These are phyloP conservation scores for Camellia sinensis DNA, from an alignment of 148 eudicot species.

Conservation along the genomic window DNA sequence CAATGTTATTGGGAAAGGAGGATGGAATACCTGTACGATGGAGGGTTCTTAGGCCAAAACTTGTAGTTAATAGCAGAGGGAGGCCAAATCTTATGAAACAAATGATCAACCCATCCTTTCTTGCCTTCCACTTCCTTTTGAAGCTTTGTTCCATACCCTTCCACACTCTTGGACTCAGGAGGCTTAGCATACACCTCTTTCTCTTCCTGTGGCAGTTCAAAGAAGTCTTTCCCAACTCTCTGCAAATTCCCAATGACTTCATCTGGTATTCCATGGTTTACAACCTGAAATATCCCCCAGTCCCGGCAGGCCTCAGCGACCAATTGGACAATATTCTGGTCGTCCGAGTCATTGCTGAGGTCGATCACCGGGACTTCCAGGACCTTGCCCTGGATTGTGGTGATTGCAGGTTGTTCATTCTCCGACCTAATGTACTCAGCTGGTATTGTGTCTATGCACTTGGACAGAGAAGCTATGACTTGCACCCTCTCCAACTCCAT, in stretches of 20 bases:
- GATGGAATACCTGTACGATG: constrained; percentile 28
- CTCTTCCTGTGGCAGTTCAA: constrained; percentile 54
- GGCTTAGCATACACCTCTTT: constrained; percentile 37
- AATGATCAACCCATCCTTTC: constrained; percentile 56
- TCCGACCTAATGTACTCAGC: constrained; percentile 52
- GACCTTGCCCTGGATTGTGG: constrained; percentile 35
- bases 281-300: constrained; percentile 65
- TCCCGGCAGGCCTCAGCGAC: constrained; percentile 44
- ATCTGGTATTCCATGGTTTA: constrained; percentile 56
- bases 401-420: constrained; percentile 53
- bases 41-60: constrained; percentile 41
- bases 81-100: constrained; percentile 52
- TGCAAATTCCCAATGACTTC: constrained; percentile 45
- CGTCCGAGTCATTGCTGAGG: constrained; percentile 20
- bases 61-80: constrained; percentile 32
- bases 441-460: constrained; percentile 39
- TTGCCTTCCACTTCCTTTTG: constrained; percentile 43
- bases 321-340: constrained; percentile 25
- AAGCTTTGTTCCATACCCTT: constrained; percentile 48
- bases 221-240: constrained; percentile 58
- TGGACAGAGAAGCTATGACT: constrained; percentile 42
- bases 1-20: neutral
- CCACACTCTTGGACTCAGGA: constrained; percentile 23
- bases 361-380: constrained; percentile 60
- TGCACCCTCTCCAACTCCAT: constrained; percentile 71